phyloP scores from a whole-genome alignment of 495 filamentous ascomycete species.

The Podospora fimiseda region DNA sequence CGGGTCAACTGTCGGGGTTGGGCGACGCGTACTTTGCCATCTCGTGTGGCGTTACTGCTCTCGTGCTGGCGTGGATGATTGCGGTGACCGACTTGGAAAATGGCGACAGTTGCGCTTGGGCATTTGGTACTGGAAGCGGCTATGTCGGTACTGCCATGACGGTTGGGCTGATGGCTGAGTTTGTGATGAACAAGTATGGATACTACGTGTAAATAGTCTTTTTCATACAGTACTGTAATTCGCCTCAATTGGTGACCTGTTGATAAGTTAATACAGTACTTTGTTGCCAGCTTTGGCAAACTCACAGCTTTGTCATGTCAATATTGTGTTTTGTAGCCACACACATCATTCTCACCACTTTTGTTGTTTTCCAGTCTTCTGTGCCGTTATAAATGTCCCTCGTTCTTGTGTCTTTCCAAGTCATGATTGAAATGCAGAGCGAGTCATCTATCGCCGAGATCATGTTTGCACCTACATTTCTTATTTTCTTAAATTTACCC shows the following conservation, averaged over 20 bases:
- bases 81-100: slow-evolving; percentile 2
- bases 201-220: no score
- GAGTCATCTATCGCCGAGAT: not conserved
- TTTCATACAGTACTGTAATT: no score
- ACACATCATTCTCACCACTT: no score
- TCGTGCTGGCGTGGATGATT: slow-evolving; percentile 5
- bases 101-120: slow-evolving; percentile 4
- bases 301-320: no score
- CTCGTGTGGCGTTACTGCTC: slow-evolving; percentile 3
- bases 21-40: slow-evolving; percentile 4
- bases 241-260: no score
- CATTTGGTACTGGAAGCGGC: slow-evolving; percentile 1
- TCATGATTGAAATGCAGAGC: not conserved
- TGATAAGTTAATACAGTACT: no score
- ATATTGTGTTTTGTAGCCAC: no score
- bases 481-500: slow-evolving; percentile 1
- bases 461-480: slow-evolving; percentile 2
- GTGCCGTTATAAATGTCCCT: no score
- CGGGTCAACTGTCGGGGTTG: slow-evolving; percentile 1
- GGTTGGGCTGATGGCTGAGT: slow-evolving; percentile 3
- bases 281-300: no score
- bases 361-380: no score
- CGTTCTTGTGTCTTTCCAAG: not conserved
- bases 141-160: slow-evolving; percentile 5
- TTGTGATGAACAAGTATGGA: slow-evolving; percentile 1